Evolutionary conservation across 202 grass and related monocot genomes (phyloP), one percentile per base, ranked within the genome.

Genomic region (Schoenoplectus triqueter): DNA sequence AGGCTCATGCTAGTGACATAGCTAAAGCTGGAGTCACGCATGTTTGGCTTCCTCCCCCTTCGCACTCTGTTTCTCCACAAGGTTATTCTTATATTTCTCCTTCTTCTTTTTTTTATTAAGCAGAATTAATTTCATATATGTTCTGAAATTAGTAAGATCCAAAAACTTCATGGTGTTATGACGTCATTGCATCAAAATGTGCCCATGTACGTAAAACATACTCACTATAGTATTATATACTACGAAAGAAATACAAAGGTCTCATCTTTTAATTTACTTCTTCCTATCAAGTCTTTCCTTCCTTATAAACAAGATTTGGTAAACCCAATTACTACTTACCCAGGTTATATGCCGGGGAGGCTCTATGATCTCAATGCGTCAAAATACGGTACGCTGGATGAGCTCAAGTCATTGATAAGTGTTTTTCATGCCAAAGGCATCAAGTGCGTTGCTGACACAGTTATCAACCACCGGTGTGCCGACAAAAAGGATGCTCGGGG

Each of bases 11-110:
- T 15, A 45, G 87, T 22, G 90, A 87, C 76, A 85, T 94, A 69
- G 92, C 90, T 75, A 78, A 83, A 40, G 87, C 90, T 73, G 92
- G 94, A 42, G 86, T 94, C 14, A 94, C 94, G 1, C 94, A 97
- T 84, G 90, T 92, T 76, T 97, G 94, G 94, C 88, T 97, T 4
- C 94, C 94, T 9, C 94, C 94, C 2, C 86, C 92, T n/a, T 92
- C 94, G 72, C 90, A 94, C 88, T 97, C 94, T 57, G 85, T 89
- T 84, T 75, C 90, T 51, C 69, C 64, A 11, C 79, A 94, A 89
- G 94, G 91, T 89, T 69, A 1, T n/a, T 13, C 9, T 20, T 14
- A 10, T 80, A 1, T 52, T 15, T 47, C 14, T 0, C 9, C 9
- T 17, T n/a, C 17, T 8, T 51, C 11, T 51, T 0, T 74, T 22